These are phyloP conservation scores for Aspergillus funiculosus DNA, from an alignment of 495 filamentous ascomycete genomes.

Conservation along the genomic window DNA sequence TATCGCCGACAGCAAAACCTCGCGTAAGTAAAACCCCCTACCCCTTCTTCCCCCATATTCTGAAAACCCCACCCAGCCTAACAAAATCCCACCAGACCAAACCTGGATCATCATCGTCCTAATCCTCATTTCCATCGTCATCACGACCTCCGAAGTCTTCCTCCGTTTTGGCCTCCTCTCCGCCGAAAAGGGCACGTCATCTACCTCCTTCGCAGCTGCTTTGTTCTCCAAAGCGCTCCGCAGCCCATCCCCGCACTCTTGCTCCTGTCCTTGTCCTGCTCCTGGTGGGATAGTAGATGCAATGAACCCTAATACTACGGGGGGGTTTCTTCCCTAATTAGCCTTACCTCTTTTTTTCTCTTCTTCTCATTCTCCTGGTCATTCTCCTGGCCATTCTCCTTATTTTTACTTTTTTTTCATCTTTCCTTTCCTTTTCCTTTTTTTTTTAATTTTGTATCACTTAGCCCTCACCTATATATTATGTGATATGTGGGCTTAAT, in stretches of 20 bases:
- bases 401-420: no score
- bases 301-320: background rate
- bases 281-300: no score
- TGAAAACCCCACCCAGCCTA: background rate
- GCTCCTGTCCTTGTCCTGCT: constrained; percentile 8
- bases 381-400: no score
- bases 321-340: no score
- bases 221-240: constrained; percentile 16
- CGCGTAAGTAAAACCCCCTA: constrained; percentile 38
- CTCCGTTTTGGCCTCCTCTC: constrained; percentile 77
- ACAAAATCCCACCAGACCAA: constrained; percentile 45
- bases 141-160: constrained; percentile 85
- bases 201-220: constrained; percentile 11
- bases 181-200: constrained; percentile 23
- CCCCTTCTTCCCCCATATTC: background rate
- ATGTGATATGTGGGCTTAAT: no score
- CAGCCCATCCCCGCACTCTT: background rate
- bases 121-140: constrained; percentile 81
- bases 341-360: no score
- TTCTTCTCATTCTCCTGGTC: no score
- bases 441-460: no score
- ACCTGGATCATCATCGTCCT: constrained; percentile 98
- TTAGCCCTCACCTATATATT: no score
- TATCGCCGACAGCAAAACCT: constrained; percentile 91
- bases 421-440: no score